phyloP scores from a whole-genome alignment of 2,329 filamentous ascomycete genomes.

The Venturia aucupariae region DNA sequence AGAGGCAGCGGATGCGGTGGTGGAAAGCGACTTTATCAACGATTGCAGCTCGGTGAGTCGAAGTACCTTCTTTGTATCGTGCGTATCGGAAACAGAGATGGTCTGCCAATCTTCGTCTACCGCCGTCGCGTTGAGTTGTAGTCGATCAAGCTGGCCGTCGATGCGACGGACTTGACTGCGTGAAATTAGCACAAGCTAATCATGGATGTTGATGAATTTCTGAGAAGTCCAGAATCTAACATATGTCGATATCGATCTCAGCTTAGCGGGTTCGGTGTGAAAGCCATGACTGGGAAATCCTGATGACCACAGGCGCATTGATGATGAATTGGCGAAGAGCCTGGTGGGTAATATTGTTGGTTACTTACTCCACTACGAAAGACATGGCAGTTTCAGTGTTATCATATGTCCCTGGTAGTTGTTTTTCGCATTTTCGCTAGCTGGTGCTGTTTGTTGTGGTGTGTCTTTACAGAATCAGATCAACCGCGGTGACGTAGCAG shows the following conservation, averaged over 20 bases:
- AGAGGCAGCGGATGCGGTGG: not conserved
- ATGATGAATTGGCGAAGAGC: too few species aligned
- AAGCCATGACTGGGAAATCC: not conserved
- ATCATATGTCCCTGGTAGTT: not conserved
- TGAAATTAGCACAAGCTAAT: not conserved
- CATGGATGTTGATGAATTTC: too few species aligned
- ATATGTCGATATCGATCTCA: not conserved
- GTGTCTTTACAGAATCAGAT: not conserved
- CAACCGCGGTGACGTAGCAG: not conserved
- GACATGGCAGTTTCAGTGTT: constrained; percentile 23
- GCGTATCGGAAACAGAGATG: constrained; percentile 15
- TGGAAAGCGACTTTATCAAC: constrained; percentile 16
- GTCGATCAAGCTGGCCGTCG: constrained; percentile 48
- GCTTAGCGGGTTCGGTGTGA: not conserved
- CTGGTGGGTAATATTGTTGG: not conserved
- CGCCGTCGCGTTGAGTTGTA: constrained; percentile 36
- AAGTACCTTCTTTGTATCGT: constrained; percentile 8
- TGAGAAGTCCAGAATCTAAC: too few species aligned
- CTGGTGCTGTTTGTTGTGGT: not conserved
- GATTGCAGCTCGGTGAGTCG: constrained; percentile 15
- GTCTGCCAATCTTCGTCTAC: constrained; percentile 18
- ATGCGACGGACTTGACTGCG: constrained; percentile 46
- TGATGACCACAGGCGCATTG: not conserved
- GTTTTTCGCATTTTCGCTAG: not conserved
- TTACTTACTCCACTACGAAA: constrained; percentile 33